Evolutionary conservation across 768 basidiomycete genomes (phyloP).

Genomic region (Hebeloma cylindrosporum): DNA sequence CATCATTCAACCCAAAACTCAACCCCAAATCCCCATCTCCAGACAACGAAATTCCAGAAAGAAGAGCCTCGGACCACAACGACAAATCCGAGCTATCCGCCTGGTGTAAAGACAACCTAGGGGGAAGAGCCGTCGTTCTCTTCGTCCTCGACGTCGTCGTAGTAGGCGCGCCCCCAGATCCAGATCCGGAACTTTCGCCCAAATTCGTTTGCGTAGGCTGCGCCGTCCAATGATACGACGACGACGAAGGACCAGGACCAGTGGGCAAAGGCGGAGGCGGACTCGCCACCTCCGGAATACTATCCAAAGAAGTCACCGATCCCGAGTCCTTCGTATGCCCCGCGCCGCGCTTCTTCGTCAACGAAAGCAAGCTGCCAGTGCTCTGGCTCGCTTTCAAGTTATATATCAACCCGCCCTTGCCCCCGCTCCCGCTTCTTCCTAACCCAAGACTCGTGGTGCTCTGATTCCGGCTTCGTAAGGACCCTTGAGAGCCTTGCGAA

Average conservation of each 20-base stretch:
- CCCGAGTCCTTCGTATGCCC: constrained; percentile 15
- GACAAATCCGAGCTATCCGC: constrained; percentile 45
- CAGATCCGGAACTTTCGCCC: too few relatives aligned
- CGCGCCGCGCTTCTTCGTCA: constrained; percentile 1
- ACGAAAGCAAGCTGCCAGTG: constrained; percentile 17
- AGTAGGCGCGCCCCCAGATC: background rate
- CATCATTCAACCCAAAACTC: constrained; percentile 14
- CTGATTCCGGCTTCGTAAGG: too few relatives aligned
- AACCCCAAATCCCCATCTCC: constrained; percentile 18
- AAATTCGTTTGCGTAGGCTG: too few relatives aligned
- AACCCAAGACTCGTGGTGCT: too few relatives aligned
- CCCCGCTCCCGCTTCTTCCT: constrained; percentile 4
- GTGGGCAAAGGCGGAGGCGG: constrained; percentile 1
- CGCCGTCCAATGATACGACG: too few relatives aligned
- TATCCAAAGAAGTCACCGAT: constrained; percentile 24
- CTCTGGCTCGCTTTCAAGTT: constrained; percentile 10
- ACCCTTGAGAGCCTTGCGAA: too few relatives aligned
- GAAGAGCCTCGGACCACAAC: constrained; percentile 54
- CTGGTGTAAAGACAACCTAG: constrained; percentile 54
- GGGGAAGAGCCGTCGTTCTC: constrained; percentile 35
- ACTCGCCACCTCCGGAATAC: constrained; percentile 22
- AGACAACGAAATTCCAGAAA: constrained; percentile 47
- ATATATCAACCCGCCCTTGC: constrained; percentile 6
- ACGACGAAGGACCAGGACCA: background rate
- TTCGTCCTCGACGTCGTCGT: background rate